Percentiles rank a stretch among this genome's conserved stretches.
These are phyloP conservation scores for Holtermannia corniformis DNA, from an alignment of 768 basidiomycete species.

Conservation along the genomic window DNA sequence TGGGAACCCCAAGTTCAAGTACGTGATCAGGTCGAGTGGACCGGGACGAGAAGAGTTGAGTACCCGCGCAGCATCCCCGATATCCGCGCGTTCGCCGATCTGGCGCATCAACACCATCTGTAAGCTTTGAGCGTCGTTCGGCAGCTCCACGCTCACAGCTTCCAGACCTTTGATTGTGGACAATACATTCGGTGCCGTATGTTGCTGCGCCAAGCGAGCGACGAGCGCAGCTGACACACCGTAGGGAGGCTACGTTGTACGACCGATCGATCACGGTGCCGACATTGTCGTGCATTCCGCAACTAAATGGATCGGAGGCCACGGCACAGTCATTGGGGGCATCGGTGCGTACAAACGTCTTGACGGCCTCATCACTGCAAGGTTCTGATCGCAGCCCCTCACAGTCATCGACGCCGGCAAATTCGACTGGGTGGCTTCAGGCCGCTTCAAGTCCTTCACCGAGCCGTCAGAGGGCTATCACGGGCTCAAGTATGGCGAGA, in stretches of 20 bases:
- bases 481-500: slow-evolving; percentile 57
- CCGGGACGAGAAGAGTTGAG: too few relatives aligned
- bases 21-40: too few relatives aligned
- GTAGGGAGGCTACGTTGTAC: slow-evolving; percentile 52
- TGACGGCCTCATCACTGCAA: not conserved
- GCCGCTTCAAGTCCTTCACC: slow-evolving; percentile 65
- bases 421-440: slow-evolving; percentile 56
- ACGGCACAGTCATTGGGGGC: slow-evolving; percentile 63
- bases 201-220: too few relatives aligned
- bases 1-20: too few relatives aligned
- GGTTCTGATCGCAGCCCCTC: too few relatives aligned
- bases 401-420: slow-evolving; percentile 70
- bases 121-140: slow-evolving; percentile 12
- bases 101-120: too few relatives aligned
- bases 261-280: slow-evolving; percentile 64
- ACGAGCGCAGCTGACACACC: too few relatives aligned
- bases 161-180: not conserved
- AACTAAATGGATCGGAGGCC: slow-evolving; percentile 65
- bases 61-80: too few relatives aligned
- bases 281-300: slow-evolving; percentile 72
- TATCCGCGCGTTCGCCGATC: too few relatives aligned
- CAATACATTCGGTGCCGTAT: slow-evolving; percentile 5
- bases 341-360: too few relatives aligned
- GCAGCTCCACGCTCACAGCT: not conserved
- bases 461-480: slow-evolving; percentile 68